These are phyloP conservation scores for Perkinsela sp. DNA, from an alignment of 208 protist genomes.

Conservation along the genomic window DNA sequence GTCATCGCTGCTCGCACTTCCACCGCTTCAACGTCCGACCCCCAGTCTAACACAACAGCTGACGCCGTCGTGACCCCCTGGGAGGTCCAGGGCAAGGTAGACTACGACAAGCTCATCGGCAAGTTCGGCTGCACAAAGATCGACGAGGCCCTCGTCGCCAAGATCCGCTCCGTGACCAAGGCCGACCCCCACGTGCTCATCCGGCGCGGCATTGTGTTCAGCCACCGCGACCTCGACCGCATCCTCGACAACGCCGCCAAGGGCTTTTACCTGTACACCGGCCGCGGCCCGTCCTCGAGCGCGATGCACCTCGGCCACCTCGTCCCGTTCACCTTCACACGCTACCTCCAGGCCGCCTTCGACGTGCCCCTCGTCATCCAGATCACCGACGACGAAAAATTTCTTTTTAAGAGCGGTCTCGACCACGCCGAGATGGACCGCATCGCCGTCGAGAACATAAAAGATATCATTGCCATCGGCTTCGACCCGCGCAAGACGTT, in stretches of 20 bases:
- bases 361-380: constrained; percentile 94
- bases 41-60: background rate
- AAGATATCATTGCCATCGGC: constrained; percentile 96
- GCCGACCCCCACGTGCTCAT: constrained; percentile 57
- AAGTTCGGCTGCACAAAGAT: constrained; percentile 63
- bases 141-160: constrained; percentile 34
- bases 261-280: constrained; percentile 98
- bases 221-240: constrained; percentile 85
- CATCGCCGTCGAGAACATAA: constrained; percentile 81
- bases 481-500: constrained; percentile 96
- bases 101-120: constrained; percentile 73
- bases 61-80: constrained; percentile 52
- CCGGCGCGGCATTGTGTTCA: constrained; percentile 87
- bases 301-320: constrained; percentile 96
- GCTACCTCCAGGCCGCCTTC: constrained; percentile 97
- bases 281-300: constrained; percentile 86
- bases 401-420: constrained; percentile 81
- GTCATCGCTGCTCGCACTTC: background rate
- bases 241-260: constrained; percentile 58
- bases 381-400: constrained; percentile 99
- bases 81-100: constrained; percentile 65
- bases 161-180: constrained; percentile 51
- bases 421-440: constrained; percentile 66
- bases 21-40: background rate
- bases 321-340: constrained; percentile 96